Percentiles rank a stretch among this genome's conserved stretches.
Conservation (phyloP, 1,139 yeast genomes). For the Lodderomyces beijingensis region DNA sequence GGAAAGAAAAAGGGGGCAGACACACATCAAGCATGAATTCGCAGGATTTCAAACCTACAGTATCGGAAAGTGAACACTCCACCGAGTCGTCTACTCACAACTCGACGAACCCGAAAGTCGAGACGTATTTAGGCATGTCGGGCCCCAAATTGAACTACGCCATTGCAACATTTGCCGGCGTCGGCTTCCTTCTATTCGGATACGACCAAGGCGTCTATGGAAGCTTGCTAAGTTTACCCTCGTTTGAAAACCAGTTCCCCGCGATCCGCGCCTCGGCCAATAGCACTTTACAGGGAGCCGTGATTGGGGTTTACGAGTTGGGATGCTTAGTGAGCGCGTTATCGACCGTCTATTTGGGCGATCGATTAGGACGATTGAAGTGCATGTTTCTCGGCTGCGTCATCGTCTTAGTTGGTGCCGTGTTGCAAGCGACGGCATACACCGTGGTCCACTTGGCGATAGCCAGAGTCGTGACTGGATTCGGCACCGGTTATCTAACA, state of each 20-base stretch:
- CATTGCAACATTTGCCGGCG: slow-evolving; percentile 26
- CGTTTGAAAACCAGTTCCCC: slow-evolving; percentile 38
- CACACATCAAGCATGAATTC: no score
- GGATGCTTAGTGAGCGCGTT: slow-evolving; percentile 35
- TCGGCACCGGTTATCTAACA: slow-evolving; percentile 38
- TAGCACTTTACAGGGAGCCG: slow-evolving; percentile 30
- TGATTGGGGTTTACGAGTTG: slow-evolving; percentile 33
- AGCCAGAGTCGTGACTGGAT: slow-evolving; percentile 36
- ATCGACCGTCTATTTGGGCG: slow-evolving; percentile 33
- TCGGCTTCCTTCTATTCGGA: slow-evolving; percentile 37
- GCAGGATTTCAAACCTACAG: no score
- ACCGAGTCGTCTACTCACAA: no score
- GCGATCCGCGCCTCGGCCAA: slow-evolving; percentile 18
- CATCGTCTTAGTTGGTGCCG: slow-evolving; percentile 35
- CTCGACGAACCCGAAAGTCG: slow-evolving; percentile 7
- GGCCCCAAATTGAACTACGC: slow-evolving; percentile 24
- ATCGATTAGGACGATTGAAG: slow-evolving; percentile 29
- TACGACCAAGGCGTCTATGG: slow-evolving; percentile 53
- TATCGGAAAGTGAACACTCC: no score
- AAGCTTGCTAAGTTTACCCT: slow-evolving; percentile 34
- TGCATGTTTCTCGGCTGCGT: slow-evolving; percentile 28
- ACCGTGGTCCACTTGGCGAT: slow-evolving; percentile 31
- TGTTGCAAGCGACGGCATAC: slow-evolving; percentile 30
- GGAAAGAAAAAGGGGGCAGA: no score
- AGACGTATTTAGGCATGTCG: slow-evolving; percentile 21